These are phyloP conservation scores for Trapa incisa DNA, from an alignment of 345 rosid species.

Conservation along the genomic window DNA sequence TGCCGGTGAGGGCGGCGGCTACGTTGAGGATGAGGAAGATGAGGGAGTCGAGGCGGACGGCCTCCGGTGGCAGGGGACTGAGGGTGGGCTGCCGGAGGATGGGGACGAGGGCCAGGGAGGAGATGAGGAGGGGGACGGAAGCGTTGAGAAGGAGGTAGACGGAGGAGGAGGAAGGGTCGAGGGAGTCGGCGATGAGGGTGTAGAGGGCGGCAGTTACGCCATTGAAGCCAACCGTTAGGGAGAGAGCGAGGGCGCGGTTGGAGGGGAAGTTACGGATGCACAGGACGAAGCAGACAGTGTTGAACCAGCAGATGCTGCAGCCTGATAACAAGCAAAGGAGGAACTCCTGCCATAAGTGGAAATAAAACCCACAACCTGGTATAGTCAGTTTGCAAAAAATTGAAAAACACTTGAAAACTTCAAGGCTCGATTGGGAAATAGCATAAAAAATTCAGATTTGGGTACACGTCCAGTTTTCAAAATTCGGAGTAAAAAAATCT, in stretches of 20 bases:
- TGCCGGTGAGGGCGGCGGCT: slow-evolving; percentile 58
- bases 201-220: slow-evolving; percentile 91
- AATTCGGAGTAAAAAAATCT: no score
- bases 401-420: no score
- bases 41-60: slow-evolving; percentile 54
- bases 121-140: slow-evolving; percentile 48
- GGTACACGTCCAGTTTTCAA: no score
- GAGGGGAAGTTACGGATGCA: slow-evolving; percentile 77
- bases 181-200: slow-evolving; percentile 60
- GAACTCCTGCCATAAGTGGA: slow-evolving; percentile 42
- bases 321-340: slow-evolving; percentile 77
- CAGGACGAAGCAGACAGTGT: slow-evolving; percentile 86
- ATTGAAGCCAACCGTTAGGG: slow-evolving; percentile 86
- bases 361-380: no score
- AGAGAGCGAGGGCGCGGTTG: slow-evolving; percentile 65
- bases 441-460: no score
- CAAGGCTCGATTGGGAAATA: no score
- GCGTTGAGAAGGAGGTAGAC: slow-evolving; percentile 76
- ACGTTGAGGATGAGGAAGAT: slow-evolving; percentile 61
- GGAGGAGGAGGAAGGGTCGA: slow-evolving; percentile 35
- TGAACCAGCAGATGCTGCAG: slow-evolving; percentile 93
- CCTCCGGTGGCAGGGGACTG: slow-evolving; percentile 61
- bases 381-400: no score
- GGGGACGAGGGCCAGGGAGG: slow-evolving; percentile 50
- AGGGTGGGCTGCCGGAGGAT: slow-evolving; percentile 78